Conservation (phyloP, 1,284 basidiomycete species). For the Apiotrichum veenhuisii region DNA sequence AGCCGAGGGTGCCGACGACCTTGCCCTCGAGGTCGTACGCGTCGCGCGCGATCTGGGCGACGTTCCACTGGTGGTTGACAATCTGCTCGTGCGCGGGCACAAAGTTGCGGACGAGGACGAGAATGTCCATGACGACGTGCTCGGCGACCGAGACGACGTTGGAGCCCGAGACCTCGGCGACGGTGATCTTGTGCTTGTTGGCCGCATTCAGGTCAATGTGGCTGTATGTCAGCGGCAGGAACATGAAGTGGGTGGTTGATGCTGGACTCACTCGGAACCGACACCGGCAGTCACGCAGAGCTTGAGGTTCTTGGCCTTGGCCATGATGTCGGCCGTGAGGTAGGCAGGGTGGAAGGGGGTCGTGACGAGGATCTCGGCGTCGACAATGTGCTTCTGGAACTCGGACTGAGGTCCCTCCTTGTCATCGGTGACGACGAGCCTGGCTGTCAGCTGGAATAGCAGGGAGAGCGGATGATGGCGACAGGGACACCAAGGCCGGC, state of each 20-base stretch:
- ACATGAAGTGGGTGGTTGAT: background rate
- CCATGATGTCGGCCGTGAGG: conserved; percentile 73
- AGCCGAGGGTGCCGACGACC: conserved; percentile 83
- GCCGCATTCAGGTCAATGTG: conserved; percentile 88
- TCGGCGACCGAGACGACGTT: conserved; percentile 91
- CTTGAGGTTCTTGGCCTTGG: conserved; percentile 83
- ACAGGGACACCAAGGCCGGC: background rate
- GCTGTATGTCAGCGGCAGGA: conserved; percentile 21
- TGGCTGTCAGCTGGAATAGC: conserved; percentile 17
- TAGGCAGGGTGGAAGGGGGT: conserved; percentile 88
- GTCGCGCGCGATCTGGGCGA: conserved; percentile 72
- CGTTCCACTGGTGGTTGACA: conserved; percentile 77
- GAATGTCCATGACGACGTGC: conserved; percentile 66
- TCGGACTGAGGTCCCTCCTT: conserved; percentile 82
- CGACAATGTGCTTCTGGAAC: conserved; percentile 82
- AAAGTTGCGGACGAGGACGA: conserved; percentile 81
- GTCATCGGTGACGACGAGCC: conserved; percentile 63
- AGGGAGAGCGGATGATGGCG: too few relatives aligned
- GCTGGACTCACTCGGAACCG: conserved; percentile 62
- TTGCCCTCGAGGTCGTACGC: conserved; percentile 88
- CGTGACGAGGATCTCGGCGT: conserved; percentile 62
- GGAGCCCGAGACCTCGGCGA: conserved; percentile 75
- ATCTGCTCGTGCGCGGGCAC: conserved; percentile 63
- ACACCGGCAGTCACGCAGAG: conserved; percentile 91
- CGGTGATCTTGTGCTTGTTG: conserved; percentile 75